Evolutionary conservation across 192 early-diverging fungal species (phyloP), one percentile per base, ranked within the genome.

Genomic region (Backusella psychrophila): DNA sequence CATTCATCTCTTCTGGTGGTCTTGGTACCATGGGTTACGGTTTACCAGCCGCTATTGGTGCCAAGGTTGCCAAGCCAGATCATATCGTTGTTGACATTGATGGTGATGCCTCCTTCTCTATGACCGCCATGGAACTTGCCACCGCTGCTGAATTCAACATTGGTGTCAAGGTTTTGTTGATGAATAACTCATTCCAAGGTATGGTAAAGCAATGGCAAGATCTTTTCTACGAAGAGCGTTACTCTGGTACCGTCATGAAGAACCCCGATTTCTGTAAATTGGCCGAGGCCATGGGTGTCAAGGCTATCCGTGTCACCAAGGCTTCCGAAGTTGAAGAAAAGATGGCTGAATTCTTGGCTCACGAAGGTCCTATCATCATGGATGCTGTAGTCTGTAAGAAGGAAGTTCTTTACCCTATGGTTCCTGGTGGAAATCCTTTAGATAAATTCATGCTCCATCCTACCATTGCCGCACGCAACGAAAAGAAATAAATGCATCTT

Each of bases 151-250:
- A 98, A 87, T 98, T 92, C 88, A 94, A 97, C 80, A 96, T 99
- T 84, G 93, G 91, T 53, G 96, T 97, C 83, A 99, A 99, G 90
- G 94, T 97, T 42, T 84, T 99, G 15, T 88, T 99, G 73, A 86
- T 99, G 38, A 98, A 99, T 89, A 99, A 99, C 82, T 94, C 96
- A 75, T 99, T 98, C 94, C 98, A 99, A 83, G 98, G 98, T 41
- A 98, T 98, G 98, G 96, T 97, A 71, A 91, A 93, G 85, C 90
- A 94, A 80, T 93, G 93, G 92, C 92, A 93, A 84, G 98, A 99
- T 83, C 87, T 99, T 69, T 99, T 99, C 84, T 99, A 99, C 82
- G 92, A 97, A 78, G 91, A 98, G 86, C 92, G 98, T 73, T 97
- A 98, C 79, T 96, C 95, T 53, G 95, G 91, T 53, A 98, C 98